A percentile compares a stretch with the other conserved stretches of the same genome.
phyloP scores from a whole-genome alignment of 2,329 filamentous ascomycete species.

The Phialophora verrucosa region DNA sequence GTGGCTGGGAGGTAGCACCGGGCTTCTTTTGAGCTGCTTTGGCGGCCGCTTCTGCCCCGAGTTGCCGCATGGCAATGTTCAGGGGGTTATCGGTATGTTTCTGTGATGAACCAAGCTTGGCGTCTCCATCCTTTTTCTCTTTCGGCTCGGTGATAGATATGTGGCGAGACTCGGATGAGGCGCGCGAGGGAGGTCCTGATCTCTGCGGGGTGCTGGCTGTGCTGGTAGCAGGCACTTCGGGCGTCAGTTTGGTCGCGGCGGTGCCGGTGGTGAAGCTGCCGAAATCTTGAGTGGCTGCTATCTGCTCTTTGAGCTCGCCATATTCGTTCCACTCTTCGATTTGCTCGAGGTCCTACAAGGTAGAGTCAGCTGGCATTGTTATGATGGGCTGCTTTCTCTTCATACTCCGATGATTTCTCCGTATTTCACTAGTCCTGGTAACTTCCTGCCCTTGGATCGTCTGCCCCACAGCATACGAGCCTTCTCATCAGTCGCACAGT shows the following conservation, averaged over 20 bases:
- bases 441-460: slow-evolving; percentile 81
- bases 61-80: slow-evolving; percentile 52
- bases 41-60: slow-evolving; percentile 47
- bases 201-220: slow-evolving; percentile 47
- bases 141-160: slow-evolving; percentile 37
- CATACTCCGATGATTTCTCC: slow-evolving; percentile 83
- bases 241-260: slow-evolving; percentile 17
- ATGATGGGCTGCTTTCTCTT: slow-evolving; percentile 38
- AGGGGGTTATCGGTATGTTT: slow-evolving; percentile 42
- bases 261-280: slow-evolving; percentile 15
- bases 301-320: slow-evolving; percentile 86
- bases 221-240: slow-evolving; percentile 39
- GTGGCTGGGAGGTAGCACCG: slow-evolving; percentile 19
- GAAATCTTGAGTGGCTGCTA: slow-evolving; percentile 57
- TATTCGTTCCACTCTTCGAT: slow-evolving; percentile 99
- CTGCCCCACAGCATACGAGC: slow-evolving; percentile 88
- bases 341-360: slow-evolving; percentile 79
- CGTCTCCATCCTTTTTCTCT: slow-evolving; percentile 26
- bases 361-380: slow-evolving; percentile 19
- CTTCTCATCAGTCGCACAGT: slow-evolving; percentile 87
- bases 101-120: slow-evolving; percentile 16
- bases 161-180: slow-evolving; percentile 40
- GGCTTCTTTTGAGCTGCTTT: slow-evolving; percentile 41
- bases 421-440: slow-evolving; percentile 87
- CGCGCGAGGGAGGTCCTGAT: slow-evolving; percentile 46